Evolutionary conservation across 2,329 filamentous ascomycete species (phyloP), one percentile per base, ranked within the genome.

Genomic region (Colletotrichum limetticola): DNA sequence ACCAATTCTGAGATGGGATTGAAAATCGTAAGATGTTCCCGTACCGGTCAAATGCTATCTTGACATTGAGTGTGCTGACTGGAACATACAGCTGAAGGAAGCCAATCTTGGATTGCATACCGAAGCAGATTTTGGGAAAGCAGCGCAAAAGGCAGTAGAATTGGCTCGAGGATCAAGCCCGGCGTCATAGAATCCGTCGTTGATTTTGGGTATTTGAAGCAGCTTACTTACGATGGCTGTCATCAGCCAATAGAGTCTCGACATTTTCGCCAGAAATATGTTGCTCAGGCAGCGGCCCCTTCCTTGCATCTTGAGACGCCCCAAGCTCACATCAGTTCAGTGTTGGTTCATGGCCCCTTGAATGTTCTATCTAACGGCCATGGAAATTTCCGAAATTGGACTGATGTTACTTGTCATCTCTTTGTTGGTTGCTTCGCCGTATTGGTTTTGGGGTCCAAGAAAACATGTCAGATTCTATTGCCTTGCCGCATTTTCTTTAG

Each of bases 1-100:
- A 87, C 86, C 2, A 87, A 87, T 67, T 82, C 82, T 0, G 80
- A 82, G 3, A 75, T 80, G 24, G 86, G 83, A 1, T 68, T 86
- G 37, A 78, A 82, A 35, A 74, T 86, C 70, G 86, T 85, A 70
- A 76, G 84, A 80, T 14, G 0, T 6, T 57, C 14, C 37, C 6
- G 1, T 19, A 2, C 7, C 42, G 19, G 2, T 19, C 37, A 1
- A 14, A 11, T 19, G 11, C 4, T 19, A 2, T 42, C 4, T 42
- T 42, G 14, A n/a, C 42, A 6, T 24, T 16, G 6, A 19, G 24
- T 0, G 12, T 24, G 22, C 26, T 65, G 46, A 63, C 46, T 49
- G 8, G 6, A 4, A 1, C 3, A 5, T 2, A 8, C 35, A 85
- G 84, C 77, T 85, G 1, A 76, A 80, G 16, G 78, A 81, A 19